Evolutionary conservation across 2,329 filamentous ascomycete species (phyloP).

Genomic region (Paracamarosporium sp.): DNA sequence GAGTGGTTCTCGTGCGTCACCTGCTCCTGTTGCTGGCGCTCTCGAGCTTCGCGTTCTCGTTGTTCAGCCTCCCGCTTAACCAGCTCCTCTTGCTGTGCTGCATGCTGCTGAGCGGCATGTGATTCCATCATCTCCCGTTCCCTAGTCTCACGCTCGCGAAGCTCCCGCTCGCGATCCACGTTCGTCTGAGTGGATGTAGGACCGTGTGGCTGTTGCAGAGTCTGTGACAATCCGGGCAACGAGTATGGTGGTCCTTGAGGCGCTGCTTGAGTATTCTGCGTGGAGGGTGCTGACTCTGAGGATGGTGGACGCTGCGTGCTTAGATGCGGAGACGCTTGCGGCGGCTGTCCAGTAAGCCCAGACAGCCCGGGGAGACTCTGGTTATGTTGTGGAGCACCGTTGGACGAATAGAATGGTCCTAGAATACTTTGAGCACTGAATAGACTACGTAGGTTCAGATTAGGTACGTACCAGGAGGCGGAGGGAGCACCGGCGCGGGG

Average conservation of each 20-base stretch:
- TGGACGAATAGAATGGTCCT: conserved; percentile 51
- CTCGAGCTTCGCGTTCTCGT: conserved; percentile 66
- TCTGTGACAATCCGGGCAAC: conserved; percentile 54
- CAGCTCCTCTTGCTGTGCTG: conserved; percentile 62
- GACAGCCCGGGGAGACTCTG: conserved; percentile 55
- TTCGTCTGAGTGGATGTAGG: conserved; percentile 42
- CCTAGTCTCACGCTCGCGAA: conserved; percentile 49
- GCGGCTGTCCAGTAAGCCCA: conserved; percentile 52
- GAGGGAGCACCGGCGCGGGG: conserved; percentile 46
- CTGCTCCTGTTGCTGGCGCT: conserved; percentile 74
- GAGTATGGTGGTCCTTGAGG: conserved; percentile 51
- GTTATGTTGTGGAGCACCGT: conserved; percentile 39
- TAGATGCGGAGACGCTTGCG: conserved; percentile 50
- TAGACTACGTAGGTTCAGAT: conserved; percentile 12
- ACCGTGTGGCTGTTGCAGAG: conserved; percentile 48
- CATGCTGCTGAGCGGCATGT: conserved; percentile 43
- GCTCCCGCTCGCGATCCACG: conserved; percentile 54
- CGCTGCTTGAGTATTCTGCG: conserved; percentile 39
- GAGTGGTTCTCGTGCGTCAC: conserved; percentile 84
- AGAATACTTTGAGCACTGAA: conserved; percentile 22
- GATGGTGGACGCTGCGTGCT: conserved; percentile 43
- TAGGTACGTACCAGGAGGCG: conserved; percentile 45
- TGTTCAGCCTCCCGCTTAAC: conserved; percentile 53
- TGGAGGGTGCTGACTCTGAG: conserved; percentile 42
- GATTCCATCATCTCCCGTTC: conserved; percentile 64